phyloP scores from a whole-genome alignment of 805 yeast genomes.

The Limtongia smithiae region DNA sequence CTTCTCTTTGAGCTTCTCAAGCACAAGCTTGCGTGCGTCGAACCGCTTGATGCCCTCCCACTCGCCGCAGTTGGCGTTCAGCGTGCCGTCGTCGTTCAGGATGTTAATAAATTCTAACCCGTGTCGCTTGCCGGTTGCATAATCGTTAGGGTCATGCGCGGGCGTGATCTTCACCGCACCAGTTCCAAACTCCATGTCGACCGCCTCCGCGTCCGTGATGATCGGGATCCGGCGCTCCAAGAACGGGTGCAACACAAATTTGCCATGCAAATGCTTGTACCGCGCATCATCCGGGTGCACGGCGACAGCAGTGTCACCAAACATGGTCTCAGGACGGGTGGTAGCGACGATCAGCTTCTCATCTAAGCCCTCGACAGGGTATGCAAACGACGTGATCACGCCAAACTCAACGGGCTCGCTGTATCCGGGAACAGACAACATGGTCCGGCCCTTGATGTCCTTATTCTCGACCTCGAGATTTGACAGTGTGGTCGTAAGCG shows the following conservation, averaged over 20 bases:
- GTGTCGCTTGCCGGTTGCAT: constrained; percentile 92
- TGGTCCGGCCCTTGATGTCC: constrained; percentile 76
- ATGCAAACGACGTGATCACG: constrained; percentile 92
- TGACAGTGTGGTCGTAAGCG: constrained; percentile 90
- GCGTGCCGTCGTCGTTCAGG: constrained; percentile 83
- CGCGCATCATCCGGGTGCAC: constrained; percentile 94
- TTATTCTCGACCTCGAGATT: constrained; percentile 95
- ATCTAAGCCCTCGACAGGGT: constrained; percentile 77
- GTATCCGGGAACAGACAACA: constrained; percentile 83
- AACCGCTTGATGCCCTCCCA: constrained; percentile 90
- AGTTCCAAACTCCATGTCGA: constrained; percentile 99
- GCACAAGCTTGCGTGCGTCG: constrained; percentile 83
- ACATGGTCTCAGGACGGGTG: constrained; percentile 97
- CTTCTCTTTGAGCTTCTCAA: constrained; percentile 68
- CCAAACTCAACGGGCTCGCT: constrained; percentile 86
- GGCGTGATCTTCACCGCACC: constrained; percentile 99
- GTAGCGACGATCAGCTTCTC: constrained; percentile 92
- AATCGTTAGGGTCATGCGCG: constrained; percentile 97
- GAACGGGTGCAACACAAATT: constrained; percentile 86
- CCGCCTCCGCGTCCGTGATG: constrained; percentile 85
- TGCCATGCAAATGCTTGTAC: constrained; percentile 92
- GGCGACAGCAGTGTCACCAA: constrained; percentile 97
- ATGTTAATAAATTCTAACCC: constrained; percentile 83
- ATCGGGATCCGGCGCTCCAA: constrained; percentile 81
- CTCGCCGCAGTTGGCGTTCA: constrained; percentile 91